Evolutionary conservation across 2,329 filamentous ascomycete species (phyloP), one percentile per base, ranked within the genome.

Genomic region (Aspergillaceae sp.): DNA sequence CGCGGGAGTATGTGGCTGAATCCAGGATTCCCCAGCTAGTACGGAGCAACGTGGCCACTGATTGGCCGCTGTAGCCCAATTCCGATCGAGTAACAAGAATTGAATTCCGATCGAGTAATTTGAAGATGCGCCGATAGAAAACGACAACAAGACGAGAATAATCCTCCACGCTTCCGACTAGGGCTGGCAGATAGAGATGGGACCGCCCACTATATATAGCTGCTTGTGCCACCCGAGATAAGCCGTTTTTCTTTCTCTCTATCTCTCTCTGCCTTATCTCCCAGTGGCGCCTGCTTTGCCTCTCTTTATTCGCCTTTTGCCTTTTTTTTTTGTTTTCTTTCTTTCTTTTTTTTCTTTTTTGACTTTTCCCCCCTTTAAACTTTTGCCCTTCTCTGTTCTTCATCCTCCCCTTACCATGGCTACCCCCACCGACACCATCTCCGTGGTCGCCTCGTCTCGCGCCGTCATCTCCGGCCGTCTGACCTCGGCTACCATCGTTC

Each of bases 401-500:
- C 27, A 19, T 28, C 9, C 34, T 36, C 26, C 34, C 9, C 7
- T 38, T 27, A 42, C 42, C 30, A 61, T 59, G 56, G 48, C 52
- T 29, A 53, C 56, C 44, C 40, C 58, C 46, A 58, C 59, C 43
- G 62, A 71, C 45, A 71, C 74, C 11, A 77, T 90, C 58, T 82
- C 80, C 38, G 87, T 96, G 48, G 76, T 97, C 48, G 85, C 85
- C 48, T 97, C 92, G 1, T 86, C 84, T 28, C 80, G 90, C 57
- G 87, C 87, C 47, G 82, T 97, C 43, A 74, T 97, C 56, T 84
- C 84, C 40, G 82, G 85, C 48, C 75, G 80, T 38, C 70, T 95
- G 40, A 88, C 85, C 2, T 83, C 89, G 19, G 91, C 88, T 48
- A 95, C 90, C 8, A 81, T 98, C 48, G 76, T 84, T 46, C 74